These are phyloP conservation scores for Lineolata rhizophorae DNA, from an alignment of 495 filamentous ascomycete genomes.

Conservation along the genomic window DNA sequence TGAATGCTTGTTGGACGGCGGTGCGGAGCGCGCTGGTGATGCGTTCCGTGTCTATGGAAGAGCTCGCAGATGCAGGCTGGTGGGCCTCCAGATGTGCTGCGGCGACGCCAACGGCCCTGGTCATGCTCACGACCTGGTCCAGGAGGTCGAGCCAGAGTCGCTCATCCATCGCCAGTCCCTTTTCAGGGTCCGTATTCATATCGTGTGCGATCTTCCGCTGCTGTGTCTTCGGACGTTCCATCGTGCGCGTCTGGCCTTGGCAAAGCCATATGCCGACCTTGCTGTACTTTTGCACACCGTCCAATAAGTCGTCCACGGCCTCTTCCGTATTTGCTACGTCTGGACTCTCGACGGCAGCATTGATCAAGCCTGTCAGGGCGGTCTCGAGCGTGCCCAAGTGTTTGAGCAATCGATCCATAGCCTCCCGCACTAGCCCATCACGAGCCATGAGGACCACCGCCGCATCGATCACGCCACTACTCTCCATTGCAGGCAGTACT, in stretches of 20 bases:
- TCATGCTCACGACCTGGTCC: slow-evolving; percentile 60
- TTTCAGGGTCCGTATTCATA: slow-evolving; percentile 21
- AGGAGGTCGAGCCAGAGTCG: slow-evolving; percentile 79
- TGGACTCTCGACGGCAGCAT: slow-evolving; percentile 27
- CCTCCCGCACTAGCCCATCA: slow-evolving; percentile 65
- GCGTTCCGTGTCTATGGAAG: slow-evolving; percentile 12
- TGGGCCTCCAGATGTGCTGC: slow-evolving; percentile 6
- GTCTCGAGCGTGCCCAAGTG: slow-evolving; percentile 63
- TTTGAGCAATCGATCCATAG: slow-evolving; percentile 60
- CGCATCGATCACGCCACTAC: slow-evolving; percentile 75
- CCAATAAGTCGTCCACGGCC: slow-evolving; percentile 38
- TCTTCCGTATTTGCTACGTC: slow-evolving; percentile 31
- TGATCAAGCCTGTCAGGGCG: slow-evolving; percentile 50
- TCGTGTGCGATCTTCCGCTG: slow-evolving; percentile 11
- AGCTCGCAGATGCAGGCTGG: not conserved
- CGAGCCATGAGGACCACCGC: slow-evolving; percentile 78
- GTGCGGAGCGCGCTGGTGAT: slow-evolving; percentile 44
- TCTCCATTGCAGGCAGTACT: slow-evolving; percentile 70
- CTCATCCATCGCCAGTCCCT: slow-evolving; percentile 59
- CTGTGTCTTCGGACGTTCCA: slow-evolving; percentile 14
- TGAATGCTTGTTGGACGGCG: slow-evolving; percentile 78
- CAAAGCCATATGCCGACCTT: slow-evolving; percentile 91
- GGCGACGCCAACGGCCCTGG: slow-evolving; percentile 25
- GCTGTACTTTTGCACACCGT: slow-evolving; percentile 65
- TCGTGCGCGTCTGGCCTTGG: slow-evolving; percentile 55